Conservation (phyloP, 75 land plant genomes). For the Isoetes taiwanensis region DNA sequence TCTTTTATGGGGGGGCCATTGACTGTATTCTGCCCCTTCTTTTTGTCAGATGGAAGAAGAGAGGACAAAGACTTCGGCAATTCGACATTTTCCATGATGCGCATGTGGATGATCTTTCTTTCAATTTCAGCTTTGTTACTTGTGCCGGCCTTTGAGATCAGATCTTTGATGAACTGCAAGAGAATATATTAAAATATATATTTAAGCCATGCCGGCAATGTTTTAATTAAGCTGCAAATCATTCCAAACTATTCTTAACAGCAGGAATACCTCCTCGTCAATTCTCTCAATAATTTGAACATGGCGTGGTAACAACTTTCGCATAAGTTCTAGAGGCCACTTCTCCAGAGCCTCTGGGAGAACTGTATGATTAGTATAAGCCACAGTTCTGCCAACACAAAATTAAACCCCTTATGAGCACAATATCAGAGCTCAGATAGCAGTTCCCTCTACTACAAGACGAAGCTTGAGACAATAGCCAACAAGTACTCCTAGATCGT, state of each 20-base stretch:
- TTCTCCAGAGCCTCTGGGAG: conserved; percentile 98
- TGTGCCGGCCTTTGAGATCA: conserved; percentile 34
- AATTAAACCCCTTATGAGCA: too few species aligned
- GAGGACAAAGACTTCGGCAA: conserved; percentile 37
- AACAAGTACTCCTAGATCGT: too few species aligned
- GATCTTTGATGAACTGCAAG: conserved; percentile 30
- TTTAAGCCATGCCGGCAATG: too few species aligned
- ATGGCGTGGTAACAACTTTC: conserved; percentile 82
- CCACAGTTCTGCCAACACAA: conserved; percentile 58
- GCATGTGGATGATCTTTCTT: conserved; percentile 54
- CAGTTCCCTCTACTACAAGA: too few species aligned
- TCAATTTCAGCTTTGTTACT: conserved; percentile 41
- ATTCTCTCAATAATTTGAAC: conserved; percentile 74
- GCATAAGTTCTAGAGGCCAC: conserved; percentile 77
- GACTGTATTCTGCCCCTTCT: conserved; percentile 11
- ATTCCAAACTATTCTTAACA: too few species aligned
- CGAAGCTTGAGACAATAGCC: too few species aligned
- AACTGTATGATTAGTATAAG: conserved; percentile 96
- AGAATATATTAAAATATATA: conserved; percentile 6
- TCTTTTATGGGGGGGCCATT: conserved; percentile 7
- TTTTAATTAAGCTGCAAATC: too few species aligned
- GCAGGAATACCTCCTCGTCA: conserved; percentile 85
- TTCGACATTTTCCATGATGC: conserved; percentile 73
- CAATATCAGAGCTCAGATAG: too few species aligned
- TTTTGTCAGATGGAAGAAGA: conserved; percentile 31